Conservation (phyloP, 2,329 filamentous ascomycete species). For the Talaromyces piceae region DNA sequence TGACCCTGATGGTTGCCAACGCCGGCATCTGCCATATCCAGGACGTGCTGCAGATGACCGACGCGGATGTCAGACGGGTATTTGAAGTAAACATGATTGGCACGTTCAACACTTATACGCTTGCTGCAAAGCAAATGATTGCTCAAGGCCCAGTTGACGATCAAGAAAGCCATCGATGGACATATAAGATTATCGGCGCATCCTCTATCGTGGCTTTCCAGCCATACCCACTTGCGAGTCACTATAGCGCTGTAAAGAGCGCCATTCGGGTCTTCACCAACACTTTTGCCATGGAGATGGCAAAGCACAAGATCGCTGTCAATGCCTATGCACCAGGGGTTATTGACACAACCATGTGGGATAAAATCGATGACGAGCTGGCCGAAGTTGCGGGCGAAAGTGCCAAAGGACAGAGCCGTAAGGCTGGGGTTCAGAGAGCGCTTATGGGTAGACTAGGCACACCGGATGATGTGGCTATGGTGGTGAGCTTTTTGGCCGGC, state of each 20-base stretch:
- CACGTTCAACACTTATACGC: neutral
- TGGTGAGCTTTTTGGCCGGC: constrained; percentile 52
- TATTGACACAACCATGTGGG: constrained; percentile 62
- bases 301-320: constrained; percentile 51
- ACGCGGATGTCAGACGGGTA: neutral
- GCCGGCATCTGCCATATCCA: neutral
- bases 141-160: neutral
- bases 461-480: constrained; percentile 56
- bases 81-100: neutral
- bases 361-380: constrained; percentile 56
- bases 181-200: neutral
- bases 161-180: too few species aligned
- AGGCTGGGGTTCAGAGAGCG: constrained; percentile 49
- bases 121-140: neutral
- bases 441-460: constrained; percentile 51
- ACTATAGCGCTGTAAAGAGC: neutral
- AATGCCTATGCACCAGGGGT: constrained; percentile 63
- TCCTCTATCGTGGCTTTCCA: neutral
- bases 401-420: constrained; percentile 49
- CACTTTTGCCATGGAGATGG: neutral
- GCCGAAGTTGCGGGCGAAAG: constrained; percentile 45
- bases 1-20: neutral
- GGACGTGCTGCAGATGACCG: neutral
- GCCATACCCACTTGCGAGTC: too few species aligned
- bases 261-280: neutral